Conservation (phyloP, 2,329 filamentous ascomycete species). For the Fusarium tjaetaba region DNA sequence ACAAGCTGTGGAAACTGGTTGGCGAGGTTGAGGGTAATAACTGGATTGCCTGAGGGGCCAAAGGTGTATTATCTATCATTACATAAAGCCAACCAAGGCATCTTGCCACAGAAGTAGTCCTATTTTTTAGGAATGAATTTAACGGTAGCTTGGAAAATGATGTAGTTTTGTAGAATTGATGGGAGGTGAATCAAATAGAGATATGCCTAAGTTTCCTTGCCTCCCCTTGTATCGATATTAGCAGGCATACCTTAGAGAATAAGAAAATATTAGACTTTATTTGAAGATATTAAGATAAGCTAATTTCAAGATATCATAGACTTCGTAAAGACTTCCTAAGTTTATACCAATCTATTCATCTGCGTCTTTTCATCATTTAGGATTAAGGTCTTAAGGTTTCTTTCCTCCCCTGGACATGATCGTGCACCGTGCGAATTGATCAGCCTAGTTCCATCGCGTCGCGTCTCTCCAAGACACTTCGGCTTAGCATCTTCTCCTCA, state of each 20-base stretch:
- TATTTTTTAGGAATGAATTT: neutral
- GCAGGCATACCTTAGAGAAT: neutral
- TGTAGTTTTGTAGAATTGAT: neutral
- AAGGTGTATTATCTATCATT: neutral
- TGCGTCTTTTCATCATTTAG: neutral
- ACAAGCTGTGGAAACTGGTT: slow-evolving; percentile 38
- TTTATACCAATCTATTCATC: neutral
- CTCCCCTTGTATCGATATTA: neutral
- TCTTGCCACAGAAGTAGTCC: neutral
- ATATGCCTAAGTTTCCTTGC: neutral
- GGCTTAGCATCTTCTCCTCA: slow-evolving; percentile 4
- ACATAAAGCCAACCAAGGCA: neutral
- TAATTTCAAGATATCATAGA: neutral
- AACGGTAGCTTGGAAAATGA: neutral
- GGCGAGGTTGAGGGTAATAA: slow-evolving; percentile 32
- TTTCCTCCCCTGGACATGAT: neutral
- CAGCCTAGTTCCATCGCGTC: slow-evolving; percentile 10
- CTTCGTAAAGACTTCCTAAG: neutral
- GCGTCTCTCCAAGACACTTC: slow-evolving; percentile 14
- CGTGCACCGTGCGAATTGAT: slow-evolving; percentile 13
- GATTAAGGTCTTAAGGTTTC: neutral
- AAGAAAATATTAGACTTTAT: neutral
- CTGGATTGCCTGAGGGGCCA: slow-evolving; percentile 18
- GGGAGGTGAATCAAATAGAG: neutral
- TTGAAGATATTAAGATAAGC: neutral